Conservation (phyloP, 2,329 filamentous ascomycete species). For the Thielaviopsis cerberus region DNA sequence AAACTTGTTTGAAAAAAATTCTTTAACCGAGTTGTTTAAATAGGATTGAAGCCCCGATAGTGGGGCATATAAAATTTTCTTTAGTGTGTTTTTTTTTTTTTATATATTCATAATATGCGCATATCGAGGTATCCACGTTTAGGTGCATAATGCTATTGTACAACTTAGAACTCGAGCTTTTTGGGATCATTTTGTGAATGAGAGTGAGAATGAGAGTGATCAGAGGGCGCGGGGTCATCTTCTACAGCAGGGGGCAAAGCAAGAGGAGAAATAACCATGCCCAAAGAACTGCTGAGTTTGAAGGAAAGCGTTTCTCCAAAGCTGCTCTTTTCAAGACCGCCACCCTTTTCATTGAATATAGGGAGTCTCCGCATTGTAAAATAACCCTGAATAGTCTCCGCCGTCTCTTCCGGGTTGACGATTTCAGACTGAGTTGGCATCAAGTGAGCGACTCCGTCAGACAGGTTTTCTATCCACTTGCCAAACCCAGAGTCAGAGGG, state of each 20-base stretch:
- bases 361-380: constrained; percentile 68
- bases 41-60: background rate
- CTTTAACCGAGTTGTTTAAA: background rate
- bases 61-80: constrained; percentile 3
- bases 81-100: background rate
- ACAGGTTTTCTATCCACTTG: constrained; percentile 69
- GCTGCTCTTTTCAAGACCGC: constrained; percentile 48
- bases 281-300: constrained; percentile 59
- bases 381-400: constrained; percentile 42
- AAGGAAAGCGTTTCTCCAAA: constrained; percentile 79
- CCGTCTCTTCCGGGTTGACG: constrained; percentile 4
- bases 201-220: background rate
- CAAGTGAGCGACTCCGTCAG: constrained; percentile 73
- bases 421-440: constrained; percentile 9
- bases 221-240: constrained; percentile 21
- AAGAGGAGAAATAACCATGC: constrained; percentile 72
- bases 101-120: background rate
- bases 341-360: constrained; percentile 72
- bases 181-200: constrained; percentile 18
- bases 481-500: constrained; percentile 58
- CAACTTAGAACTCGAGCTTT: constrained; percentile 22
- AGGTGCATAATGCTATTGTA: background rate
- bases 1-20: background rate
- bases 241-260: constrained; percentile 74
- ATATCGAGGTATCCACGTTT: background rate